Evolutionary conservation across 768 basidiomycete species (phyloP).

Genomic region (Rhizopogon salebrosus): DNA sequence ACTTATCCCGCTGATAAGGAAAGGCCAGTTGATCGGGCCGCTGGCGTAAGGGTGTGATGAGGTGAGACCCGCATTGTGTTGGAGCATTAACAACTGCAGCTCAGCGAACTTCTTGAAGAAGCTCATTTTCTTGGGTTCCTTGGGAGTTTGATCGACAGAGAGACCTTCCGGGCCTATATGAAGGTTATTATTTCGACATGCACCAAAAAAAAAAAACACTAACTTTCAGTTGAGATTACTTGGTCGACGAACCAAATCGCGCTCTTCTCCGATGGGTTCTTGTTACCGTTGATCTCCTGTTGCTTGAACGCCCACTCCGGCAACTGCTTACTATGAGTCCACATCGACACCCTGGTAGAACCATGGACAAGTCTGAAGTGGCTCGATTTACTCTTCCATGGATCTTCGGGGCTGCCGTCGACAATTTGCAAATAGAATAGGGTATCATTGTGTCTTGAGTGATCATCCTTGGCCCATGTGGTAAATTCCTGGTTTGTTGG

Average conservation of each 20-base stretch:
- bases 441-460: conserved; percentile 79
- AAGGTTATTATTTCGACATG: background rate
- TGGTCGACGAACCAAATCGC: conserved; percentile 89
- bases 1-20: conserved; percentile 92
- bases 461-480: conserved; percentile 79
- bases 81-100: conserved; percentile 91
- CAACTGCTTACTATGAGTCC: conserved; percentile 81
- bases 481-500: conserved; percentile 99
- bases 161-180: conserved; percentile 47
- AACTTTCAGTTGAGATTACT: conserved; percentile 69
- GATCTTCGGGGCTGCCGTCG: conserved; percentile 71
- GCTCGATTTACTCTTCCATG: conserved; percentile 91
- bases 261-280: conserved; percentile 75
- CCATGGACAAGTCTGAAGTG: conserved; percentile 90
- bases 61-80: conserved; percentile 98
- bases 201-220: conserved; percentile 22
- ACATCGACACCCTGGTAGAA: conserved; percentile 86
- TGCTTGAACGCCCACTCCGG: conserved; percentile 98
- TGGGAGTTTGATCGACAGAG: conserved; percentile 44
- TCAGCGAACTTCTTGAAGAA: conserved; percentile 96
- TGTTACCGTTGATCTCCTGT: conserved; percentile 97
- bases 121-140: conserved; percentile 74
- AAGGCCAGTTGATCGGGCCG: conserved; percentile 97
- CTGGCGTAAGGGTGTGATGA: conserved; percentile 98
- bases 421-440: conserved; percentile 74